Conservation (phyloP, 2,329 filamentous ascomycete genomes). For the Phaeophleospora eucalypticola region DNA sequence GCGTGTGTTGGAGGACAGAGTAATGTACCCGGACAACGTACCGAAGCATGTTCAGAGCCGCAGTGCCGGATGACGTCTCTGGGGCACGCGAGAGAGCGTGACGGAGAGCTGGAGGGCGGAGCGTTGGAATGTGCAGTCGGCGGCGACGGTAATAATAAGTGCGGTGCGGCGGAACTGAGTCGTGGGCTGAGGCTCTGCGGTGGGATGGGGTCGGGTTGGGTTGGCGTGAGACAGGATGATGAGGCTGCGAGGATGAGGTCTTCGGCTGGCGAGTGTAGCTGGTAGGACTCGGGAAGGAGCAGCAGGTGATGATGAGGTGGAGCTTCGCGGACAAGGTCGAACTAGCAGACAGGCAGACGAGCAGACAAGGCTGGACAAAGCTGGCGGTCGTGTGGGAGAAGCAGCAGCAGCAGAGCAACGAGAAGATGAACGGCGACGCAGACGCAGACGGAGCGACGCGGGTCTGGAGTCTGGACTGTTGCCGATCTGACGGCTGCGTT, state of each 20-base stretch:
- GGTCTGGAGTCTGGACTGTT: too few species aligned
- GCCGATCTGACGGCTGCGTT: too few species aligned
- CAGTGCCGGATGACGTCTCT: conserved; percentile 5
- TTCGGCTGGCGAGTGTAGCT: too few species aligned
- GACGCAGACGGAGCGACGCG: too few species aligned
- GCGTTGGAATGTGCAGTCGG: not conserved
- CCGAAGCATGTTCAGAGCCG: conserved; percentile 15
- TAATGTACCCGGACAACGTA: conserved; percentile 8
- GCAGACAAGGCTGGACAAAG: too few species aligned
- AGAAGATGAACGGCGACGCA: too few species aligned
- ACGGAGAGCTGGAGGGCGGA: conserved; percentile 1
- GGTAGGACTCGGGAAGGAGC: not conserved
- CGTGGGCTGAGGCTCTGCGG: not conserved
- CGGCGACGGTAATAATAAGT: not conserved
- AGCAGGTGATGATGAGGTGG: not conserved
- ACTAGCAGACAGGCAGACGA: not conserved
- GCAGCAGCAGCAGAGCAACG: not conserved
- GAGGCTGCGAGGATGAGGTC: not conserved
- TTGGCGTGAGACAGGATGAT: not conserved
- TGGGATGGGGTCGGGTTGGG: not conserved
- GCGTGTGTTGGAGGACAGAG: not conserved
- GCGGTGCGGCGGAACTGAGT: not conserved
- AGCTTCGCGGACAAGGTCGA: not conserved
- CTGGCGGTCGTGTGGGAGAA: too few species aligned
- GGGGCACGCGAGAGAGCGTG: conserved; percentile 4